Evolutionary conservation across 2,329 filamentous ascomycete species (phyloP).

Genomic region (Neocatenulostroma microsporum): DNA sequence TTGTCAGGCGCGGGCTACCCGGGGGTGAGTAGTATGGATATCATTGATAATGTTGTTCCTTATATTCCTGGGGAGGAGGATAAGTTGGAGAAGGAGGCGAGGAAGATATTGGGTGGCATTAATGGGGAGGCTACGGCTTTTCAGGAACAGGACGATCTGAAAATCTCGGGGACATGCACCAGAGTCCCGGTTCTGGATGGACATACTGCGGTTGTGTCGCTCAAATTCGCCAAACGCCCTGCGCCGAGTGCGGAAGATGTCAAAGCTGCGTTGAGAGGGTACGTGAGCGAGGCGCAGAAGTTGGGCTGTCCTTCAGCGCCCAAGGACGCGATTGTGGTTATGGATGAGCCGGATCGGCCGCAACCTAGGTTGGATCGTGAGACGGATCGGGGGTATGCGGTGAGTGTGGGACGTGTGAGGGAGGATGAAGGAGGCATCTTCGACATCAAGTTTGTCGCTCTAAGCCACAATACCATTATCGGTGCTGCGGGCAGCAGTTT

Average conservation of each 20-base stretch:
- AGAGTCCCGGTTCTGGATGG: slow-evolving; percentile 92
- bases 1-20: slow-evolving; percentile 89
- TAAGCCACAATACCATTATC: slow-evolving; percentile 89
- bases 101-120: slow-evolving; percentile 80
- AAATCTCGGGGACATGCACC: slow-evolving; percentile 82
- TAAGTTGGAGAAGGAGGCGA: slow-evolving; percentile 89
- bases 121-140: slow-evolving; percentile 67
- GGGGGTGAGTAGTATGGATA: slow-evolving; percentile 87
- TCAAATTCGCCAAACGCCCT: slow-evolving; percentile 70
- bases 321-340: slow-evolving; percentile 69
- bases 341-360: slow-evolving; percentile 81
- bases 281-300: slow-evolving; percentile 71
- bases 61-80: slow-evolving; percentile 92
- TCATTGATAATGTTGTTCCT: slow-evolving; percentile 91
- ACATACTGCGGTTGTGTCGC: slow-evolving; percentile 87
- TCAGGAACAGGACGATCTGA: slow-evolving; percentile 63
- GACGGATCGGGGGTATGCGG: slow-evolving; percentile 75
- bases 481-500: slow-evolving; percentile 95
- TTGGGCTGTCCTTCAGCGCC: slow-evolving; percentile 86
- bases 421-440: slow-evolving; percentile 85
- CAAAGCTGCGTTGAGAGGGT: slow-evolving; percentile 69
- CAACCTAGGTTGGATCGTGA: slow-evolving; percentile 88
- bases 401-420: slow-evolving; percentile 79
- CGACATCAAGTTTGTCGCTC: slow-evolving; percentile 87
- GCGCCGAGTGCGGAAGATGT: slow-evolving; percentile 68